Evolutionary conservation across 2,329 filamentous ascomycete species (phyloP).

Genomic region (Trematosphaeria pertusa): DNA sequence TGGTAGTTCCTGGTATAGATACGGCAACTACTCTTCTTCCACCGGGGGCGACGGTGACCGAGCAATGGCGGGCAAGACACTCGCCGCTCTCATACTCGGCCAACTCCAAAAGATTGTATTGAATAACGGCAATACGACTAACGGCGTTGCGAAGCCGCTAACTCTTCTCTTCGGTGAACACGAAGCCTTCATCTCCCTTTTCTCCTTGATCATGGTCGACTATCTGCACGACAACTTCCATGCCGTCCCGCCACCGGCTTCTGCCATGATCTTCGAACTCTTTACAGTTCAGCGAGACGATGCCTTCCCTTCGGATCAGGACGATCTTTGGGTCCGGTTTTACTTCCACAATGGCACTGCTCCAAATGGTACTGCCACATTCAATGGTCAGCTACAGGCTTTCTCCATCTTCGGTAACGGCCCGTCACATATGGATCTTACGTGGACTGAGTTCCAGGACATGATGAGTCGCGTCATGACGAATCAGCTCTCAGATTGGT

Average conservation of each 20-base stretch:
- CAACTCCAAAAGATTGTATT: conserved; percentile 30
- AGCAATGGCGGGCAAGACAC: conserved; percentile 40
- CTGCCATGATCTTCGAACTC: conserved; percentile 51
- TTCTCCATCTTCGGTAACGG: conserved; percentile 61
- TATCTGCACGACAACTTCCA: conserved; percentile 23
- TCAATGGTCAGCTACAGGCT: conserved; percentile 47
- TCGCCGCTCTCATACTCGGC: conserved; percentile 33
- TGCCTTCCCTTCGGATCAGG: conserved; percentile 46
- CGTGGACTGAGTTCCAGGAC: conserved; percentile 58
- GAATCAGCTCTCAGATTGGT: conserved; percentile 60
- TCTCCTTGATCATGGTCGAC: conserved; percentile 36
- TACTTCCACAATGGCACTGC: conserved; percentile 65
- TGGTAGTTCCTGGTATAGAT: conserved; percentile 53
- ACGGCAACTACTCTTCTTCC: conserved; percentile 51
- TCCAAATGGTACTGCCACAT: conserved; percentile 61
- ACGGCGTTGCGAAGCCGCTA: conserved; percentile 50
- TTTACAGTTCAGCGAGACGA: conserved; percentile 50
- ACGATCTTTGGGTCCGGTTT: conserved; percentile 63
- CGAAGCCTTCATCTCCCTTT: conserved; percentile 41
- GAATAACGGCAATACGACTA: conserved; percentile 17
- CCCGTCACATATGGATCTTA: conserved; percentile 55
- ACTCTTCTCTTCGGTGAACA: conserved; percentile 50
- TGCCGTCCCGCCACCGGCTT: conserved; percentile 36
- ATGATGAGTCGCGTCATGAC: conserved; percentile 55
- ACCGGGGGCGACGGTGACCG: conserved; percentile 24